phyloP scores from a whole-genome alignment of 352 stramenopile genomes.

The Globisporangium irregulare region DNA sequence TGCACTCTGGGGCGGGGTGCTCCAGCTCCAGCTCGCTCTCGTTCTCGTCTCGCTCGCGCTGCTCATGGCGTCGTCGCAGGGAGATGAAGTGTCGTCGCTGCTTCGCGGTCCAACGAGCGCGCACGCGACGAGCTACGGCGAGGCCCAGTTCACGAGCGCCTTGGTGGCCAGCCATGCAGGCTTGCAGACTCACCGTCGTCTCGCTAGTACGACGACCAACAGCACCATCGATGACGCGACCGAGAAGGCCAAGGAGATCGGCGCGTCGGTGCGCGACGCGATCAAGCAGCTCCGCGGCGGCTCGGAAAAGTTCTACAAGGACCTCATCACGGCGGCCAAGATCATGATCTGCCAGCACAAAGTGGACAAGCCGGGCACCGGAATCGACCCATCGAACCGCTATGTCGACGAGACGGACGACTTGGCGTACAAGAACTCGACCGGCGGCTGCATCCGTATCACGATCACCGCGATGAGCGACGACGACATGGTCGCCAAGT shows the following conservation, averaged over 20 bases:
- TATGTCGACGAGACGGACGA: slow-evolving; percentile 32
- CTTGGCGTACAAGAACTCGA: slow-evolving; percentile 41
- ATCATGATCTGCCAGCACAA: slow-evolving; percentile 50
- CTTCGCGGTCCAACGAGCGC: not conserved
- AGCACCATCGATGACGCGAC: slow-evolving; percentile 20
- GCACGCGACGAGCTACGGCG: not conserved
- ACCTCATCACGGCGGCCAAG: slow-evolving; percentile 53
- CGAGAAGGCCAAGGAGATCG: slow-evolving; percentile 43
- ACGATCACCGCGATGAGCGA: slow-evolving; percentile 21
- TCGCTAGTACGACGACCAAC: not conserved
- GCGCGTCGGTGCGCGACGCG: slow-evolving; percentile 43
- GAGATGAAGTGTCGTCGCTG: not conserved
- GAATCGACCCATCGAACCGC: slow-evolving; percentile 22
- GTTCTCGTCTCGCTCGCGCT: not conserved
- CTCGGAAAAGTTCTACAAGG: slow-evolving; percentile 55
- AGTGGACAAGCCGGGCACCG: slow-evolving; percentile 15
- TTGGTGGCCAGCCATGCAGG: not conserved
- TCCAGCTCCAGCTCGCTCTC: not conserved
- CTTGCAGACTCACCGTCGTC: not conserved
- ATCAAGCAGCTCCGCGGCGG: slow-evolving; percentile 65
- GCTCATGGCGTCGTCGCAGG: not conserved
- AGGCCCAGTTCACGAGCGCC: not conserved
- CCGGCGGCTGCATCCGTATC: slow-evolving; percentile 32
- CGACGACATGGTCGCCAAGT: slow-evolving; percentile 24
- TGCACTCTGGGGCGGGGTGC: not conserved